phyloP scores from a whole-genome alignment of 2,329 filamentous ascomycete species.

The Aureobasidium sp. region DNA sequence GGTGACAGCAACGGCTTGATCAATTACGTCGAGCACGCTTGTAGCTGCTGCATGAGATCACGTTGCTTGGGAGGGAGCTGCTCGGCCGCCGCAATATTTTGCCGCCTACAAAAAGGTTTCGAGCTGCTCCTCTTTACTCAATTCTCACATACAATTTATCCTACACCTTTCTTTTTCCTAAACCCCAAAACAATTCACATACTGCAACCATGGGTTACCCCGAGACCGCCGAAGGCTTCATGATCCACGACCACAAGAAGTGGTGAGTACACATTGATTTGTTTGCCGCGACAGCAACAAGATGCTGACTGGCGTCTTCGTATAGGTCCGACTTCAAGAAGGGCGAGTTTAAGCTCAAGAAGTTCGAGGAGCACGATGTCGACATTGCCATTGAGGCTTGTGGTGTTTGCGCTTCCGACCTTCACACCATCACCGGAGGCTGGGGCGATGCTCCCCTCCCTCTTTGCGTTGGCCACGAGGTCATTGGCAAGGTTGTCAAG shows the following conservation, averaged over 20 bases:
- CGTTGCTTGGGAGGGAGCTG: not conserved
- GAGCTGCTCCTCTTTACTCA: not conserved
- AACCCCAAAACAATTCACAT: slow-evolving; percentile 8
- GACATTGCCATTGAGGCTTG: slow-evolving; percentile 82
- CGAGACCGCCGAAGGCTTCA: slow-evolving; percentile 45
- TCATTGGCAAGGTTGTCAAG: slow-evolving; percentile 44
- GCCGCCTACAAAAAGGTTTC: slow-evolving; percentile 9
- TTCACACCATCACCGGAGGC: slow-evolving; percentile 48
- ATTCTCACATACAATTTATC: not conserved
- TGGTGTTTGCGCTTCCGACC: slow-evolving; percentile 50
- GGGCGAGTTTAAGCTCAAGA: slow-evolving; percentile 67
- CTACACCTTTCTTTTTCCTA: not conserved
- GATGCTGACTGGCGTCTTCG: not conserved
- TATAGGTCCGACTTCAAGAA: slow-evolving; percentile 17
- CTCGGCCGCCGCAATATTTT: slow-evolving; percentile 8
- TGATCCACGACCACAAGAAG: slow-evolving; percentile 52
- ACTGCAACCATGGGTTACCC: slow-evolving; percentile 42
- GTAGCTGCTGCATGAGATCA: slow-evolving; percentile 13
- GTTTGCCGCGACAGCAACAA: slow-evolving; percentile 27
- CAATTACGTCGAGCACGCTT: slow-evolving; percentile 11
- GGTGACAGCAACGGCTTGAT: slow-evolving; percentile 11
- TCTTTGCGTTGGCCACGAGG: slow-evolving; percentile 60
- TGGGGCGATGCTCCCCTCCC: slow-evolving; percentile 60
- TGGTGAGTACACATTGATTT: slow-evolving; percentile 32
- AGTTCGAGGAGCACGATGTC: slow-evolving; percentile 79